Percentiles rank a stretch among this genome's conserved stretches.
phyloP scores from a whole-genome alignment of 768 basidiomycete genomes.

The Tulasnella sp. region DNA sequence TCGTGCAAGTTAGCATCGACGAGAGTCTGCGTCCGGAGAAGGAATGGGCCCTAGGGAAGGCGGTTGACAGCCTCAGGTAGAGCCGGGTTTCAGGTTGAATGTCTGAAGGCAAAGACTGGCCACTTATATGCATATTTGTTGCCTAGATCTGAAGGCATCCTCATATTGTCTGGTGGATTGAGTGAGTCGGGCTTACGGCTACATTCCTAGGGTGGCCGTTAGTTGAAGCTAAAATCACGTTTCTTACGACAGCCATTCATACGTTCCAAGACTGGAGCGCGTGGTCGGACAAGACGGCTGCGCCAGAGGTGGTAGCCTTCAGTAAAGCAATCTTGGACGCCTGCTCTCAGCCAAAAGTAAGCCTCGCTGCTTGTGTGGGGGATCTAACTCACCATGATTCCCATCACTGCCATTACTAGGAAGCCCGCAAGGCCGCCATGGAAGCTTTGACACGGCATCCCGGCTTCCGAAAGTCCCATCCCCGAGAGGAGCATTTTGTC shows the following conservation, averaged over 20 bases:
- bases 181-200: slow-evolving; percentile 22
- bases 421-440: slow-evolving; percentile 44
- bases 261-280: slow-evolving; percentile 50
- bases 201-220: background rate
- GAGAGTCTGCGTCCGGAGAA: slow-evolving; percentile 47
- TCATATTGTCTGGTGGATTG: slow-evolving; percentile 65
- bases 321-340: slow-evolving; percentile 54
- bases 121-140: background rate
- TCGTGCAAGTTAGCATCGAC: slow-evolving; percentile 65
- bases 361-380: slow-evolving; percentile 24
- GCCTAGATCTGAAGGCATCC: slow-evolving; percentile 52
- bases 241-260: slow-evolving; percentile 40
- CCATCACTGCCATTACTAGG: no score
- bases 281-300: slow-evolving; percentile 45
- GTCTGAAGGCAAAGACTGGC: background rate
- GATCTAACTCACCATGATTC: no score
- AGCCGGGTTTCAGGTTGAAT: slow-evolving; percentile 20
- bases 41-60: slow-evolving; percentile 60
- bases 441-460: slow-evolving; percentile 47
- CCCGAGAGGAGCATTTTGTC: slow-evolving; percentile 72
- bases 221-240: background rate
- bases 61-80: slow-evolving; percentile 51
- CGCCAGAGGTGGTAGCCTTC: slow-evolving; percentile 45
- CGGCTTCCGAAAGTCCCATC: slow-evolving; percentile 61
- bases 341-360: slow-evolving; percentile 43